Percentiles rank a stretch among this genome's conserved stretches.
Conservation (phyloP, 805 yeast genomes). For the Metschnikowia kofuensis region DNA sequence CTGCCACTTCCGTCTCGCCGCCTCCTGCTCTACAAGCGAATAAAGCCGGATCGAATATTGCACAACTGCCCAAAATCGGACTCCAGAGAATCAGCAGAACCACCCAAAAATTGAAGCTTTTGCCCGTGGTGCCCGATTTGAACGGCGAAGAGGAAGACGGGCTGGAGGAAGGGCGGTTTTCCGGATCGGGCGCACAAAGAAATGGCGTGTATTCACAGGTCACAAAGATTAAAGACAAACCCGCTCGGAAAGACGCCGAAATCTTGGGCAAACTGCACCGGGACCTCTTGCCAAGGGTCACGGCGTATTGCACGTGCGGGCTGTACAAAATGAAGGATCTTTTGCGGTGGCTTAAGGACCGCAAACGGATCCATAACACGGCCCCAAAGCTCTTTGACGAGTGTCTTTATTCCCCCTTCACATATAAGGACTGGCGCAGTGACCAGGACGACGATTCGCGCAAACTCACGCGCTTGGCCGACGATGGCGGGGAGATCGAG, state of each 20-base stretch:
- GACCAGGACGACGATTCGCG: conserved; percentile 40
- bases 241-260: conserved; percentile 93
- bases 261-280: conserved; percentile 84
- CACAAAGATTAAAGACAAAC: conserved; percentile 74
- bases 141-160: conserved; percentile 8
- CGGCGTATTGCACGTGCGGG: conserved; percentile 95
- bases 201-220: conserved; percentile 78
- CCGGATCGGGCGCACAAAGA: conserved; percentile 17
- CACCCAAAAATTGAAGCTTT: conserved; percentile 65
- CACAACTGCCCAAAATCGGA: conserved; percentile 50
- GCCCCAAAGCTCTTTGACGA: conserved; percentile 91
- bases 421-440: conserved; percentile 72
- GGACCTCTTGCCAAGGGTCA: conserved; percentile 83
- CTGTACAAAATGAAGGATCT: conserved; percentile 87
- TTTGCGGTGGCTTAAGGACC: conserved; percentile 78
- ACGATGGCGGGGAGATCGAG: conserved; percentile 93
- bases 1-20: neutral
- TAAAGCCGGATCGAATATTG: conserved; percentile 25
- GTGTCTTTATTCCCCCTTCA: conserved; percentile 89
- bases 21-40: conserved; percentile 18
- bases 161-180: conserved; percentile 8
- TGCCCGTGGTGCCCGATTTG: conserved; percentile 55
- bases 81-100: conserved; percentile 76
- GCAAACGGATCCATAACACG: conserved; percentile 69
- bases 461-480: conserved; percentile 66